Percentiles rank a stretch among this genome's conserved stretches.
Conservation (phyloP, 257 asterid genomes). For the Nicotiana obtusifolia region DNA sequence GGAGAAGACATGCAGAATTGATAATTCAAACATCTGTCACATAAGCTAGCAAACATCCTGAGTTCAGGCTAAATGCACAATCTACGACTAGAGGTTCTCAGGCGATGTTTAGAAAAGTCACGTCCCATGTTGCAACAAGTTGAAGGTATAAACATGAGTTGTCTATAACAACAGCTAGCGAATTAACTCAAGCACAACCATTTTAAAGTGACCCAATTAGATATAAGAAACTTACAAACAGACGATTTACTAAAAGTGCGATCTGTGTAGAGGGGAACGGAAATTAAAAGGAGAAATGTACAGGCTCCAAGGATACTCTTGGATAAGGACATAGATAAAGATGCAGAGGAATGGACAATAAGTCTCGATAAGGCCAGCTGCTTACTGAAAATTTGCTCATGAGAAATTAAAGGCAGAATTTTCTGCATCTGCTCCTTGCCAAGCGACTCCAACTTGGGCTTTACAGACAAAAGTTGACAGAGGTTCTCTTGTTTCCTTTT, state of each 20-base stretch:
- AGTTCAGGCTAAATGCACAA: not conserved
- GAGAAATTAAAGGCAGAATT: not conserved
- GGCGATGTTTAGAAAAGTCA: not conserved
- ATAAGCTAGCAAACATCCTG: not conserved
- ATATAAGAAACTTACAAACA: not conserved
- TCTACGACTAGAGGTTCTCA: not conserved
- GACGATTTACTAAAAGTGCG: not conserved
- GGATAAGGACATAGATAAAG: not conserved
- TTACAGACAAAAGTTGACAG: not conserved
- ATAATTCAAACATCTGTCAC: slow-evolving; percentile 1
- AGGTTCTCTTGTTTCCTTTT: not conserved
- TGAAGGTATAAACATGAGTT: not conserved
- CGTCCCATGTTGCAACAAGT: not conserved
- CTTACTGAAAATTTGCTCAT: not conserved
- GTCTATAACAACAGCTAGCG: not conserved
- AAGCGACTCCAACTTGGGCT: not conserved
- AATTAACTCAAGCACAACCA: not conserved
- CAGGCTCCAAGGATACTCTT: not conserved
- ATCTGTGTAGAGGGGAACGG: not conserved
- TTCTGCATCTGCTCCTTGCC: not conserved
- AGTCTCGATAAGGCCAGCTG: not conserved
- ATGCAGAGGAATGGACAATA: not conserved
- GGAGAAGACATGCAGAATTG: slow-evolving; percentile 3
- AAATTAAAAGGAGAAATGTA: not conserved
- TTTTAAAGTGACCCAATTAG: not conserved